Evolutionary conservation across 345 rosid species (phyloP).

Genomic region (Carallia brachiata): DNA sequence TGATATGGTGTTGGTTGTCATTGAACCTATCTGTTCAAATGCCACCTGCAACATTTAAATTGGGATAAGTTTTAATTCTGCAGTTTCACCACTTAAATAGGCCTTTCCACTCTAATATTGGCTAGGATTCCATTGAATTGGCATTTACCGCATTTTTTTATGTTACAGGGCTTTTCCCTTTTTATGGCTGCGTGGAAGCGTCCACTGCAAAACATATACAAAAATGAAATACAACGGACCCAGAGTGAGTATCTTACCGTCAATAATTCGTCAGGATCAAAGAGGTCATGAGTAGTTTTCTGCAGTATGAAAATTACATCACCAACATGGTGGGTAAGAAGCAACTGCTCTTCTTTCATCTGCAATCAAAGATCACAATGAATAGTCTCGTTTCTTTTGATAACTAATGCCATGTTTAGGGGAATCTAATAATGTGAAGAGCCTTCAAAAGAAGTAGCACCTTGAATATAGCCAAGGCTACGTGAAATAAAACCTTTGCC

Average conservation of each 20-base stretch:
- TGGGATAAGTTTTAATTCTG: not conserved
- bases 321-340: constrained; percentile 84
- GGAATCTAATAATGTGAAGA: constrained; percentile 9
- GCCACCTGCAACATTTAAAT: constrained; percentile 63
- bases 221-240: not conserved
- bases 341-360: constrained; percentile 95
- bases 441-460: constrained; percentile 32
- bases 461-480: constrained; percentile 97
- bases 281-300: constrained; percentile 83
- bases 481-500: constrained; percentile 93
- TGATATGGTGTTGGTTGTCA: constrained; percentile 87
- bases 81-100: not conserved
- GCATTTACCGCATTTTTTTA: no score
- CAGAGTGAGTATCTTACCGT: constrained; percentile 40
- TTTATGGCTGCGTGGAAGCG: not conserved
- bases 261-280: constrained; percentile 91
- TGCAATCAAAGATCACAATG: constrained; percentile 28
- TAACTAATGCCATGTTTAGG: constrained; percentile 2
- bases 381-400: not conserved
- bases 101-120: not conserved
- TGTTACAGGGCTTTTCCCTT: not conserved
- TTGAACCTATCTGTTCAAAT: constrained; percentile 76
- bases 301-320: constrained; percentile 85
- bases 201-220: not conserved
- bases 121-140: not conserved